Conservation (phyloP, 345 rosid genomes). For the Litchi chinensis region DNA sequence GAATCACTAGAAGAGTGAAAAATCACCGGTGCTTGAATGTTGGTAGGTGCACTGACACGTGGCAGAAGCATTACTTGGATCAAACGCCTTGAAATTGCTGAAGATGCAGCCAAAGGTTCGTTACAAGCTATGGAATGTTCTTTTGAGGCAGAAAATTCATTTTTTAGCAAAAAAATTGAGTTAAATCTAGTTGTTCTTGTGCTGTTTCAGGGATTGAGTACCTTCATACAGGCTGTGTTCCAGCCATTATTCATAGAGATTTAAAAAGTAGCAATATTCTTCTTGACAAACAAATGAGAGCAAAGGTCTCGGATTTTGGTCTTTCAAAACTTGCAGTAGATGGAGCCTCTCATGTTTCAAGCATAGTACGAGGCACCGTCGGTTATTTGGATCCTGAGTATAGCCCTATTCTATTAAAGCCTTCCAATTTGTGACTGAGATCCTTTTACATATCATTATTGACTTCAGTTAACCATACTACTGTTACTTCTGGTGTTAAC, state of each 20-base stretch:
- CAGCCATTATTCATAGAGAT: conserved; percentile 94
- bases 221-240: conserved; percentile 97
- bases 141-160: neutral
- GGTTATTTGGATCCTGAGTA: conserved; percentile 99
- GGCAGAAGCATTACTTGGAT: conserved; percentile 80
- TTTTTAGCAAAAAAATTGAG: conserved; percentile 7
- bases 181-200: conserved; percentile 17
- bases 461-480: conserved; percentile 2
- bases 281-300: conserved; percentile 79
- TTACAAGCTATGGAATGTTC: neutral
- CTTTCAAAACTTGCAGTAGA: conserved; percentile 87
- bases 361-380: conserved; percentile 97
- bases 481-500: neutral
- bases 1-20: conserved; percentile 12
- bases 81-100: conserved; percentile 94
- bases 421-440: neutral
- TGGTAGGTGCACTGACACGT: conserved; percentile 57
- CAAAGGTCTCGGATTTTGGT: conserved; percentile 98
- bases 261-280: conserved; percentile 95
- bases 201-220: conserved; percentile 80
- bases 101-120: conserved; percentile 92
- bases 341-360: conserved; percentile 93
- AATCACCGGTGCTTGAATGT: conserved; percentile 5
- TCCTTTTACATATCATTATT: conserved; percentile 6
- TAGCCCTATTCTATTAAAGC: conserved; percentile 31